Conservation (phyloP, 169 alveolate species). For the Eimeria praecox region DNA sequence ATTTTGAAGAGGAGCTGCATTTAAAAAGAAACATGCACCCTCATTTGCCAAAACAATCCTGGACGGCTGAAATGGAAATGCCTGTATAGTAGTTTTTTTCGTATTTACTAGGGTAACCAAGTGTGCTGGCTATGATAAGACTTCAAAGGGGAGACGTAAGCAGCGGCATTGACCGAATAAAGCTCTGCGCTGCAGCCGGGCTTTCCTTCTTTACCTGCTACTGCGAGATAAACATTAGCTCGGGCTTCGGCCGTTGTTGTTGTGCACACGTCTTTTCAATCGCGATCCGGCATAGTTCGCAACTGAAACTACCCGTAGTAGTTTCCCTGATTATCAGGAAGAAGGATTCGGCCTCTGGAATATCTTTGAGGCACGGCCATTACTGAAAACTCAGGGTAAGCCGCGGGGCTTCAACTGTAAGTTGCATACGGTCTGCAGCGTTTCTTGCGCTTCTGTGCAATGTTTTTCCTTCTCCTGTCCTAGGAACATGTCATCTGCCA, state of each 20-base stretch:
- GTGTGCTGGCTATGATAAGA: not conserved
- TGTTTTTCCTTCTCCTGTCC: not conserved
- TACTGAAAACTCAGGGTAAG: not conserved
- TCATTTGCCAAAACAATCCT: not conserved
- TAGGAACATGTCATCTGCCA: conserved; percentile 43
- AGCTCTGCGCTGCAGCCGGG: not conserved
- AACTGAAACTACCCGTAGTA: not conserved
- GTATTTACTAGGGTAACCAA: not conserved
- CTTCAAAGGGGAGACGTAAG: not conserved
- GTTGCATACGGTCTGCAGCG: not conserved
- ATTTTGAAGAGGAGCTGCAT: no score
- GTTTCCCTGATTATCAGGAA: not conserved
- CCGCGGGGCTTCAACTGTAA: not conserved
- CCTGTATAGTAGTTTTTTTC: not conserved
- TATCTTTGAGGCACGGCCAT: not conserved
- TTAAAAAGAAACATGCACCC: not conserved
- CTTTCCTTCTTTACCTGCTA: not conserved
- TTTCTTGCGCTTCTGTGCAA: not conserved
- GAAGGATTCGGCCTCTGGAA: not conserved
- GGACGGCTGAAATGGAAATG: not conserved
- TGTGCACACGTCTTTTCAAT: not conserved
- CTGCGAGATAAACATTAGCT: not conserved
- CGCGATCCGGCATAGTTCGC: not conserved
- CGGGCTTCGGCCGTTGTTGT: not conserved
- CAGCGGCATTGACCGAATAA: not conserved